These are phyloP conservation scores for Lasiodiplodia citricola DNA, from an alignment of 2,329 filamentous ascomycete genomes.

Conservation along the genomic window DNA sequence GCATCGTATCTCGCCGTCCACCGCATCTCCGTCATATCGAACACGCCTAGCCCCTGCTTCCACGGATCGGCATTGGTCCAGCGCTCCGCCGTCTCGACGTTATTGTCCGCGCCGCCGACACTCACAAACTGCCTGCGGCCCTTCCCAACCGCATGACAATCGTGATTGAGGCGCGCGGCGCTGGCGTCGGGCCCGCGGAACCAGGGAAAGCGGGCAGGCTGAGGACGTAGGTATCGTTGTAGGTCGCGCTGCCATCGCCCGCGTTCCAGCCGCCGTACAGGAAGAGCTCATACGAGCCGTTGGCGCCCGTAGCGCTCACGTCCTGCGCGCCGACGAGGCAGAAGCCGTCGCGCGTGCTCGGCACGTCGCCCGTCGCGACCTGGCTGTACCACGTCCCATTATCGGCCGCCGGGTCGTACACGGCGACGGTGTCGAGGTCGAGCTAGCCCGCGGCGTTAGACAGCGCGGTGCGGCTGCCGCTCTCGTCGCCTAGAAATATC, in stretches of 20 bases:
- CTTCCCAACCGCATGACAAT: neutral
- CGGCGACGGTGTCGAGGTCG: neutral
- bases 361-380: constrained; percentile 13
- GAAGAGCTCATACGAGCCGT: constrained; percentile 8
- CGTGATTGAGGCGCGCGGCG: neutral
- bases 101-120: neutral
- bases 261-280: neutral
- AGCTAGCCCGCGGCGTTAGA: neutral
- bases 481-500: constrained; percentile 12
- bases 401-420: neutral
- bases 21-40: constrained; percentile 8
- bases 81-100: neutral
- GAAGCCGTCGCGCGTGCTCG: neutral
- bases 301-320: neutral
- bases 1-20: constrained; percentile 16
- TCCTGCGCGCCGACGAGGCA: neutral
- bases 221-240: constrained; percentile 6
- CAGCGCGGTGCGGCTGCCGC: neutral
- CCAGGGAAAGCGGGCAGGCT: constrained; percentile 12
- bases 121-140: neutral
- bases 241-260: neutral
- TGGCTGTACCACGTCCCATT: constrained; percentile 2
- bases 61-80: constrained; percentile 10
- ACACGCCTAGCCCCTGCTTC: constrained; percentile 13
- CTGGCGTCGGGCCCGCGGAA: neutral